These are phyloP conservation scores for Penicillium sp. DNA, from an alignment of 2,329 filamentous ascomycete genomes.

Conservation along the genomic window DNA sequence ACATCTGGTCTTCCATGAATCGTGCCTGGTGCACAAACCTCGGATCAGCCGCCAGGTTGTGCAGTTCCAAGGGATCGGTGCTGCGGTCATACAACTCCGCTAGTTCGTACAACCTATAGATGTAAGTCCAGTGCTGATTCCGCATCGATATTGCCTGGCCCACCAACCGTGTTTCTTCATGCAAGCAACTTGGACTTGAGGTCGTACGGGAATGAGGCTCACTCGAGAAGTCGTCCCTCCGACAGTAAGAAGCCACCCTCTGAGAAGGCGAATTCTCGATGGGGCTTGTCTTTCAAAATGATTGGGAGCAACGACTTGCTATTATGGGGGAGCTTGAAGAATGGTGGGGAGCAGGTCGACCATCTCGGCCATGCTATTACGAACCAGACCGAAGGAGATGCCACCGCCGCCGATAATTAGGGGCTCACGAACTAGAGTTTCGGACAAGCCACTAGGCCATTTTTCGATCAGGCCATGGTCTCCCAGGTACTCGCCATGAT, in stretches of 20 bases:
- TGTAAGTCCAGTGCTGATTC: slow-evolving; percentile 43
- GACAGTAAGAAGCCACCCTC: slow-evolving; percentile 52
- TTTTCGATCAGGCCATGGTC: slow-evolving; percentile 56
- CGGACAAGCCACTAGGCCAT: slow-evolving; percentile 52
- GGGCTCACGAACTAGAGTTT: slow-evolving; percentile 50
- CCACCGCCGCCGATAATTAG: slow-evolving; percentile 51
- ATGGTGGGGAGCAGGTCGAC: slow-evolving; percentile 53
- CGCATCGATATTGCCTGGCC: slow-evolving; percentile 46
- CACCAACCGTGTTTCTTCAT: slow-evolving; percentile 46
- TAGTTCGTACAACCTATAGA: slow-evolving; percentile 53
- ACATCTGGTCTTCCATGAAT: slow-evolving; percentile 38
- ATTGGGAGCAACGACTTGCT: slow-evolving; percentile 43
- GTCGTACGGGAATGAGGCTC: slow-evolving; percentile 51
- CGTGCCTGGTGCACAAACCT: slow-evolving; percentile 19
- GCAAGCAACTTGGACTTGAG: slow-evolving; percentile 53
- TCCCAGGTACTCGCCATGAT: slow-evolving; percentile 51
- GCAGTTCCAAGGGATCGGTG: slow-evolving; percentile 42
- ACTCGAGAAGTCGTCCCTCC: slow-evolving; percentile 53
- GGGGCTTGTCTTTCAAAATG: slow-evolving; percentile 34
- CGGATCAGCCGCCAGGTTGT: slow-evolving; percentile 16
- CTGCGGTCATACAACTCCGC: slow-evolving; percentile 49
- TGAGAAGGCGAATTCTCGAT: slow-evolving; percentile 47
- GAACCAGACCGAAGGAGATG: slow-evolving; percentile 40
- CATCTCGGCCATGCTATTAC: slow-evolving; percentile 49
- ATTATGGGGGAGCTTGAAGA: slow-evolving; percentile 49